Base-by-base conservation (phyloP, 345 rosid genomes). In the Moricandia arvensis region DNA sequence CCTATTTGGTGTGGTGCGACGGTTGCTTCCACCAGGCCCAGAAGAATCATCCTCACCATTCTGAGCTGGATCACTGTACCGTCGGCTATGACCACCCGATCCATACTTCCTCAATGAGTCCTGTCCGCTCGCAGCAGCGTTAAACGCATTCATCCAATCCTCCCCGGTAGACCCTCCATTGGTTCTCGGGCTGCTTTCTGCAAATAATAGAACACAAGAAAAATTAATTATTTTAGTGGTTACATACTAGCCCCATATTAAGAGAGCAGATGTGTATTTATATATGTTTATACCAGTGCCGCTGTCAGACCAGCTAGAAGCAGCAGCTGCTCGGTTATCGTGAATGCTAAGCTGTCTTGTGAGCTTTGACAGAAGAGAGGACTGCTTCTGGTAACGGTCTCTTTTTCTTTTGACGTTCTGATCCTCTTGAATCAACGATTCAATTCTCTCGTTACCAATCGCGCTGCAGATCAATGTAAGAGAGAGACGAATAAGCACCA, bases 91-190 rank as follows among this genome's bases (percentile, higher is more conserved):
- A 80, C 89, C 85, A 47, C 81, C 87, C 1, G 83, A 43, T 37
- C 87, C 84, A 33, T 83, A 80, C 35, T 87, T 84, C 27, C 78
- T 80, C 29, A 84, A 58, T 17, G 82, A 64, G 66, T 80, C 88
- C 1, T 74, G 82, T 16, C 97, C 98, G 62, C 85, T 89, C 8
- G 93, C 96, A 30, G 97, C 96, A 21, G 91, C 83, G 54, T 89
- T 97, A 47, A 95, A 95, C 70, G 99, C 99, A 74, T 88, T 80
- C 83, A 96, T 96, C 99, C 99, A 96, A 74, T 93, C 99, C 29
- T 96, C 97, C 0, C 93, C 98, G 5, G 85, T 49, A 15, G 87
- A 51, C 31, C 90, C 16, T 62, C 90, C 93, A 38, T 70, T 84
- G 60, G 84, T 64, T 79, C 87, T 88, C 24, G 98, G 94, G 83